Percentiles rank a stretch among this genome's conserved stretches.
Conservation (phyloP, 2,329 filamentous ascomycete genomes). For the Fusarium drepaniforme region DNA sequence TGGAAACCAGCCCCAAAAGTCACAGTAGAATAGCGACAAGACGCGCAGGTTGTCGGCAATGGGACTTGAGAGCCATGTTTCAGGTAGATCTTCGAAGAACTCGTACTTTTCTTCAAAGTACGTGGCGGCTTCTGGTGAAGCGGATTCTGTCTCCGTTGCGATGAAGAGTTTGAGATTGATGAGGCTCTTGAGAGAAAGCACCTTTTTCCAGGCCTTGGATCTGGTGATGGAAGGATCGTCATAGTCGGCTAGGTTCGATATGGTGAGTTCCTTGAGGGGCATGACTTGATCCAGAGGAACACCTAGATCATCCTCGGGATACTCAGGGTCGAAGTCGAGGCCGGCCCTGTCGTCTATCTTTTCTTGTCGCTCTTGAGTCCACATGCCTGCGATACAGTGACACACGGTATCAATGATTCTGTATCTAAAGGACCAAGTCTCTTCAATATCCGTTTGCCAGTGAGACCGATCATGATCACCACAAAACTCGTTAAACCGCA, state of each 20-base stretch:
- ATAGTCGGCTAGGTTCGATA: slow-evolving; percentile 20
- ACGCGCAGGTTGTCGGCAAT: slow-evolving; percentile 44
- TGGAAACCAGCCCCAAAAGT: slow-evolving; percentile 56
- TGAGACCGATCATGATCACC: neutral
- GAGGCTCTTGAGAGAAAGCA: neutral
- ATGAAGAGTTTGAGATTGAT: slow-evolving; percentile 20
- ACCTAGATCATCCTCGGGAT: neutral
- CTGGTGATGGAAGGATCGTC: neutral
- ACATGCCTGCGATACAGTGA: slow-evolving; percentile 20
- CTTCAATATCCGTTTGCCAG: neutral
- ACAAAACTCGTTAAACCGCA: slow-evolving; percentile 18
- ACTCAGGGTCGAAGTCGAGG: neutral
- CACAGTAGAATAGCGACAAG: slow-evolving; percentile 53
- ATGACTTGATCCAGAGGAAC: neutral
- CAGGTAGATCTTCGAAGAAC: slow-evolving; percentile 18
- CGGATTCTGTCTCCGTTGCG: neutral
- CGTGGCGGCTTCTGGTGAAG: neutral
- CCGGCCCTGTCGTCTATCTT: neutral
- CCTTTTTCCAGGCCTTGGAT: slow-evolving; percentile 14
- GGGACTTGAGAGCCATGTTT: slow-evolving; percentile 34
- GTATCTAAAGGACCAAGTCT: slow-evolving; percentile 12
- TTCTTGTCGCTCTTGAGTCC: slow-evolving; percentile 2
- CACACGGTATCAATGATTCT: slow-evolving; percentile 19
- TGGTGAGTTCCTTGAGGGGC: slow-evolving; percentile 11
- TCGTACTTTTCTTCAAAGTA: neutral